phyloP scores from a whole-genome alignment of 2,329 filamentous ascomycete species.

The Xylaria polymorpha region DNA sequence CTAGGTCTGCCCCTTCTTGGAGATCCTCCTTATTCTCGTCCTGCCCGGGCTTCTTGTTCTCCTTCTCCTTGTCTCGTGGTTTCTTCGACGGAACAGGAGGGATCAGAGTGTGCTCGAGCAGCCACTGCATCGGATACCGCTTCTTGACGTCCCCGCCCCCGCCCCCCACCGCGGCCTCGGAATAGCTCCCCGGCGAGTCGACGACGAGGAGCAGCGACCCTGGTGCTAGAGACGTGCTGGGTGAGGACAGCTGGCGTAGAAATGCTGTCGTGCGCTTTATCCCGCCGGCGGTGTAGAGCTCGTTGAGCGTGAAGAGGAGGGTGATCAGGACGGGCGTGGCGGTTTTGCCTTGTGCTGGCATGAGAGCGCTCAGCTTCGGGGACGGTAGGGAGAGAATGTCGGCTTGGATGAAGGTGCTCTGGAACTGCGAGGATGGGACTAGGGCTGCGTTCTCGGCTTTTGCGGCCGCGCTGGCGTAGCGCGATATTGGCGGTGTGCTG shows the following conservation, averaged over 20 bases:
- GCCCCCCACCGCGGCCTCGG: conserved; percentile 78
- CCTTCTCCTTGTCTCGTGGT: not conserved
- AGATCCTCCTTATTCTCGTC: not conserved
- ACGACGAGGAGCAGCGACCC: conserved; percentile 83
- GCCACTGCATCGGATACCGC: conserved; percentile 92
- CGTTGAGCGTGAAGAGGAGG: conserved; percentile 93
- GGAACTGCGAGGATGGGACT: conserved; percentile 54
- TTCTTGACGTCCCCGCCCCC: conserved; percentile 65
- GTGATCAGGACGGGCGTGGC: conserved; percentile 71
- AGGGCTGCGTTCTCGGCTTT: conserved; percentile 60
- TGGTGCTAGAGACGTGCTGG: conserved; percentile 57
- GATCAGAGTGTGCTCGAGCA: conserved; percentile 84
- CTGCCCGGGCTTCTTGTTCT: not conserved
- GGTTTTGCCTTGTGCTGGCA: conserved; percentile 36
- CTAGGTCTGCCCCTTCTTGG: no score
- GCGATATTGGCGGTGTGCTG: conserved; percentile 61
- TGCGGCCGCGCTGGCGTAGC: conserved; percentile 62
- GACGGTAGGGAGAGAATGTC: conserved; percentile 64
- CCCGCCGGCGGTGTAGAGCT: conserved; percentile 85
- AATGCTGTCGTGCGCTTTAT: conserved; percentile 79
- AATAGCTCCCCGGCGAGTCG: conserved; percentile 94
- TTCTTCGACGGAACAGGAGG: not conserved
- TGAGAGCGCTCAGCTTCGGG: conserved; percentile 50
- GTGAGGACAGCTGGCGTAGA: conserved; percentile 72
- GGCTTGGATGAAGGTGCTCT: conserved; percentile 57